phyloP scores from a whole-genome alignment of 2,329 filamentous ascomycete species.

The Cytospora piceae region DNA sequence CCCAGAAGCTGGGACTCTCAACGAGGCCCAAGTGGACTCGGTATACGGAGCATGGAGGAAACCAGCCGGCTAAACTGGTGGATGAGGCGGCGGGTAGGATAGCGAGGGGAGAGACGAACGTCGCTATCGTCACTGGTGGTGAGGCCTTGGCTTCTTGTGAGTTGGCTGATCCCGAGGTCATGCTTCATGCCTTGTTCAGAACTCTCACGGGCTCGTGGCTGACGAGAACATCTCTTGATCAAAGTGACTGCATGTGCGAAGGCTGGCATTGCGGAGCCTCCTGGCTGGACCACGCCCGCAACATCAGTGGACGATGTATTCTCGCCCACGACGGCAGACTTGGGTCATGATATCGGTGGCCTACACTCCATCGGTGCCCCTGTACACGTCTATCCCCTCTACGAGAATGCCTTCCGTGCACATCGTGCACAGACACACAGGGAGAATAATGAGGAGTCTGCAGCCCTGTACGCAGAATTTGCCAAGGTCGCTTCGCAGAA shows the following conservation, averaged over 20 bases:
- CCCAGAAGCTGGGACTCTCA: slow-evolving; percentile 51
- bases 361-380: slow-evolving; percentile 63
- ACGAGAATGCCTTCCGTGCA: slow-evolving; percentile 66
- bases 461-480: slow-evolving; percentile 63
- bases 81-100: slow-evolving; percentile 66
- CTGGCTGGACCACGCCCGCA: slow-evolving; percentile 59
- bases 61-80: slow-evolving; percentile 64
- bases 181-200: background rate
- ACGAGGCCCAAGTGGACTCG: slow-evolving; percentile 47
- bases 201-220: background rate
- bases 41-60: slow-evolving; percentile 64
- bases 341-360: slow-evolving; percentile 54
- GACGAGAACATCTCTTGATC: background rate
- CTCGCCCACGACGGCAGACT: slow-evolving; percentile 52
- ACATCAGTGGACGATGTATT: slow-evolving; percentile 22
- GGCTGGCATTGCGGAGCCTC: slow-evolving; percentile 49
- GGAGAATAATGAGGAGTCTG: slow-evolving; percentile 63
- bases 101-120: slow-evolving; percentile 53
- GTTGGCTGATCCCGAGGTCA: slow-evolving; percentile 16
- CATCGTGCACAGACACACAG: slow-evolving; percentile 55
- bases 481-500: slow-evolving; percentile 58
- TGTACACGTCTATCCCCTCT: slow-evolving; percentile 70
- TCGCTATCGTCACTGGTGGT: slow-evolving; percentile 65
- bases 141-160: slow-evolving; percentile 65
- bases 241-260: slow-evolving; percentile 42